These are phyloP conservation scores for Eucalyptus paniculata DNA, from an alignment of 345 rosid species.

Conservation along the genomic window DNA sequence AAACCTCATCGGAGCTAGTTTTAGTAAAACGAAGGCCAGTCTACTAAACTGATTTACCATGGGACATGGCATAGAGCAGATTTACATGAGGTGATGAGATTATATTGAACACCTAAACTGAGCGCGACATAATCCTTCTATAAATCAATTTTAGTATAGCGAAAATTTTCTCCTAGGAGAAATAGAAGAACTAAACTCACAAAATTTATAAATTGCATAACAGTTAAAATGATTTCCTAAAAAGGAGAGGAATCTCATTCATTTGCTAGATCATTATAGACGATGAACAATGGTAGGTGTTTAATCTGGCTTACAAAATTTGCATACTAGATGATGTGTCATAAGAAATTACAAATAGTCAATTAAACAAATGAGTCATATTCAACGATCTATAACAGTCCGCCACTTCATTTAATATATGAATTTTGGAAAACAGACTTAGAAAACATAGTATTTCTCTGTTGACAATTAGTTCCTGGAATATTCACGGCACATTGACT, in stretches of 20 bases:
- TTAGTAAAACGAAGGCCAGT: background rate
- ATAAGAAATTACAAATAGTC: background rate
- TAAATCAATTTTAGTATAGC: background rate
- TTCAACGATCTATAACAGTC: background rate
- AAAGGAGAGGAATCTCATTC: background rate
- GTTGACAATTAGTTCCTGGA: background rate
- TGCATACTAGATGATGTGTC: background rate
- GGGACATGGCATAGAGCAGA: background rate
- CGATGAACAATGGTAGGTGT: background rate
- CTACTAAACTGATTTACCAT: background rate
- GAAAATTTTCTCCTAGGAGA: background rate
- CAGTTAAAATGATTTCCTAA: background rate
- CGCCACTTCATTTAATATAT: background rate
- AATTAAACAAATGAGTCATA: background rate
- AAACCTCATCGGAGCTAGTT: background rate
- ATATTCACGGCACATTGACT: background rate
- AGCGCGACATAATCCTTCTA: background rate
- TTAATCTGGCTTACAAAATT: background rate
- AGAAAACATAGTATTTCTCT: background rate
- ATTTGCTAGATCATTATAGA: background rate
- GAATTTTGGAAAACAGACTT: background rate
- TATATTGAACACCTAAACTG: conserved; percentile 1
- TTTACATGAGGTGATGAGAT: background rate
- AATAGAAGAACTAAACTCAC: background rate
- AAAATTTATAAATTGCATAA: background rate